Evolutionary conservation across 768 basidiomycete genomes (phyloP).

Genomic region (Mycena galopus): DNA sequence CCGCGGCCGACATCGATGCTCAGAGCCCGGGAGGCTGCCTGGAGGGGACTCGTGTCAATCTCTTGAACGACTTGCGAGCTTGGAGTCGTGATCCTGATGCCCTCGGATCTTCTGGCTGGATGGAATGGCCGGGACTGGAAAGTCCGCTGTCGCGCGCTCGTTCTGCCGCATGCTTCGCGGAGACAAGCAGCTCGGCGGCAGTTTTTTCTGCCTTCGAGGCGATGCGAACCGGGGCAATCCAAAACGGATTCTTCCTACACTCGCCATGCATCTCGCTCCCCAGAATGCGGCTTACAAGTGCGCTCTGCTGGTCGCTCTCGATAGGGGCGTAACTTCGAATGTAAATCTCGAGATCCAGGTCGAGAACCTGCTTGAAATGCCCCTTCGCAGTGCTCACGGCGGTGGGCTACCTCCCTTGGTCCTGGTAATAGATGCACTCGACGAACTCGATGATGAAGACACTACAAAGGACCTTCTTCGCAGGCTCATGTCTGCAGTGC

Average conservation of each 20-base stretch:
- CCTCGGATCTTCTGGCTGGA: background rate
- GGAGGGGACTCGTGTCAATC: background rate
- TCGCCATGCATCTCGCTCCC: background rate
- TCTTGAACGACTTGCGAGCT: background rate
- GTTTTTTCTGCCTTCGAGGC: constrained; percentile 10
- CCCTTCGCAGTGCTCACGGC: background rate
- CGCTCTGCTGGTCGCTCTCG: background rate
- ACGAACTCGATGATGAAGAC: constrained; percentile 1
- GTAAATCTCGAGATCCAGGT: constrained; percentile 10
- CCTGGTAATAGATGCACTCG: background rate
- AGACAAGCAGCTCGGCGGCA: constrained; percentile 1
- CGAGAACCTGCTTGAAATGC: constrained; percentile 7
- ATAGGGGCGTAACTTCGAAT: background rate
- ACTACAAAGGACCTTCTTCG: background rate
- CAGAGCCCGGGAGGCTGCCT: constrained; percentile 7
- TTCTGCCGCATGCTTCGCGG: background rate
- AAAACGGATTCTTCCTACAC: background rate
- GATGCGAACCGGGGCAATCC: background rate
- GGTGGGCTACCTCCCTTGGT: background rate
- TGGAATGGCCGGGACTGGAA: constrained; percentile 3
- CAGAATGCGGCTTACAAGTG: background rate
- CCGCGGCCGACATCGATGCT: background rate
- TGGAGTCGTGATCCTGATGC: background rate
- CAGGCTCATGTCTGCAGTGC: background rate
- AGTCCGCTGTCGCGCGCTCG: background rate